These are phyloP conservation scores for Sedum album DNA, from an alignment of 164 flowering plant genomes.

Conservation along the genomic window DNA sequence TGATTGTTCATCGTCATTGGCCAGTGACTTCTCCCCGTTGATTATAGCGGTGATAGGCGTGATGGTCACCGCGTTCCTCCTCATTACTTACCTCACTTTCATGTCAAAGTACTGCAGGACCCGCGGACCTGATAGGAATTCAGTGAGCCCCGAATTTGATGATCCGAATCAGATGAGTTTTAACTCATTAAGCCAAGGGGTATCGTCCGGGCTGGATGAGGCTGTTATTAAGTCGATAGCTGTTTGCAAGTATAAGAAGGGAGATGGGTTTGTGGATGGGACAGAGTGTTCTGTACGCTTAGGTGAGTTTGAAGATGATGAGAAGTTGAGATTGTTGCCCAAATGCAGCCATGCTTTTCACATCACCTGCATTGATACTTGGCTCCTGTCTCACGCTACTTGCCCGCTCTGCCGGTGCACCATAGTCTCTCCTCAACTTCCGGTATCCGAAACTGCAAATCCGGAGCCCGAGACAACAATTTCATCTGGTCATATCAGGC, in stretches of 20 bases:
- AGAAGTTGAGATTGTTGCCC: conserved; percentile 16
- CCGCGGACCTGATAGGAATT: neutral
- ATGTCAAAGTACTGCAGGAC: conserved; percentile 33
- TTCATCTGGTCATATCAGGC: neutral
- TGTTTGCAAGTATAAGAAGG: conserved; percentile 24
- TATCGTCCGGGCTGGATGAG: conserved; percentile 19
- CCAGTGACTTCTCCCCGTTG: neutral
- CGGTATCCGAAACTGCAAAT: too few relatives aligned
- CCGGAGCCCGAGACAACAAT: neutral
- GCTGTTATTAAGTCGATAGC: conserved; percentile 23
- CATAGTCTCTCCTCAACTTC: conserved; percentile 6
- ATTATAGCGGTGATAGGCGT: neutral
- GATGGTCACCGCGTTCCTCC: neutral
- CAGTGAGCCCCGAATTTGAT: neutral
- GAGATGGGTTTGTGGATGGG: conserved; percentile 29
- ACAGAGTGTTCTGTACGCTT: conserved; percentile 42
- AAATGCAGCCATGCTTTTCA: conserved; percentile 40
- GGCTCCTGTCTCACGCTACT: conserved; percentile 31
- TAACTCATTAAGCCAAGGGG: neutral
- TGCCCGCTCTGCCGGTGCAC: conserved; percentile 34
- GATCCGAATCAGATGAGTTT: conserved; percentile 5
- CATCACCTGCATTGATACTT: conserved; percentile 39
- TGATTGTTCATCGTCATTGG: conserved; percentile 13
- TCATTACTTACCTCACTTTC: neutral
- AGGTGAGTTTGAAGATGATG: conserved; percentile 34